These are phyloP conservation scores for Vanrija pseudolonga DNA, from an alignment of 1,284 basidiomycete species.

Conservation along the genomic window DNA sequence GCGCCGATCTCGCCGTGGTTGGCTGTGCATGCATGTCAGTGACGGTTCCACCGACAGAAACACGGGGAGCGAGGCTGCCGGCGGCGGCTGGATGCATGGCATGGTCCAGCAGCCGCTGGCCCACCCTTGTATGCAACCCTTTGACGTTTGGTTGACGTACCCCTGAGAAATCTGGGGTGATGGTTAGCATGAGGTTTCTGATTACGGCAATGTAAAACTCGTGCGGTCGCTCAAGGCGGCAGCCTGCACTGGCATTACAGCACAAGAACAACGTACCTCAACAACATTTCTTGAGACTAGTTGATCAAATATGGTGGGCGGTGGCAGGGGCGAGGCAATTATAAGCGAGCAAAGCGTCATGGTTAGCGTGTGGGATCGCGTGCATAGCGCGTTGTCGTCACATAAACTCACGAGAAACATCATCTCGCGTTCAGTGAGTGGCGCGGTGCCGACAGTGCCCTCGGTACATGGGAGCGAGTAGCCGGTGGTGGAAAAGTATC, in stretches of 20 bases:
- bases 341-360: not conserved
- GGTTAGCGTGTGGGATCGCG: not conserved
- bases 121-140: too few relatives aligned
- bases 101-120: too few relatives aligned
- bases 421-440: slow-evolving; percentile 36
- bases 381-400: not conserved
- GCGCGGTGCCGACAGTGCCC: not conserved
- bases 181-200: not conserved
- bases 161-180: not conserved
- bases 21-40: slow-evolving; percentile 9
- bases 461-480: too few relatives aligned
- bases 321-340: too few relatives aligned
- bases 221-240: too few relatives aligned
- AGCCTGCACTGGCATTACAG: too few relatives aligned
- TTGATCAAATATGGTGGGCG: not conserved
- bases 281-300: slow-evolving; percentile 29
- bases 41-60: too few relatives aligned
- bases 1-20: slow-evolving; percentile 25
- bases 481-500: too few relatives aligned
- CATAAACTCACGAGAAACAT: slow-evolving; percentile 37
- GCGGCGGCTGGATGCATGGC: too few relatives aligned
- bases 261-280: slow-evolving; percentile 18
- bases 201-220: too few relatives aligned
- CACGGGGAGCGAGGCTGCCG: too few relatives aligned
- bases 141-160: not conserved